Percentiles rank a stretch among this genome's conserved stretches.
phyloP scores from a whole-genome alignment of 2,329 filamentous ascomycete species.

The Cryphonectria japonica region DNA sequence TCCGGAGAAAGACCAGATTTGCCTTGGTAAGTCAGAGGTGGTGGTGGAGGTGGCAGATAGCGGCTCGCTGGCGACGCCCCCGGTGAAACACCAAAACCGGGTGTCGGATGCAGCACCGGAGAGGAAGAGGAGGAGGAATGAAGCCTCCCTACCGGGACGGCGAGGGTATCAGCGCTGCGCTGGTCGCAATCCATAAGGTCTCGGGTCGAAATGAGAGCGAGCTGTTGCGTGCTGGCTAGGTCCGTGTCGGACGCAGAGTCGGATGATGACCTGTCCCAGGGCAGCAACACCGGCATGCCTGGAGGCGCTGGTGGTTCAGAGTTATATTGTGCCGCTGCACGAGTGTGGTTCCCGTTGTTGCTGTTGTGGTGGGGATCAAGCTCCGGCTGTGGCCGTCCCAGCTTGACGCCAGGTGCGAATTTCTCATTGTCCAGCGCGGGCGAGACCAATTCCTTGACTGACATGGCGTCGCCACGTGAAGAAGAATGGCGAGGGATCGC shows the following conservation, averaged over 20 bases:
- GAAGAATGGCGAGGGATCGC: constrained; percentile 31
- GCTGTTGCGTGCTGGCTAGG: constrained; percentile 38
- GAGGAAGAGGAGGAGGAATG: constrained; percentile 41
- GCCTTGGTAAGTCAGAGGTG: constrained; percentile 39
- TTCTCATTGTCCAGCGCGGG: constrained; percentile 46
- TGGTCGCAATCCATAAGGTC: constrained; percentile 56
- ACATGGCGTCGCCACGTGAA: constrained; percentile 31
- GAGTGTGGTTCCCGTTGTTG: neutral
- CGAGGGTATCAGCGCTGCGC: constrained; percentile 44
- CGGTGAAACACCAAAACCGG: constrained; percentile 45
- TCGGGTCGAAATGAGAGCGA: constrained; percentile 57
- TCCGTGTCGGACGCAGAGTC: constrained; percentile 43
- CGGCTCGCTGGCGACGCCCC: constrained; percentile 38
- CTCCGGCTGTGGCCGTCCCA: constrained; percentile 41
- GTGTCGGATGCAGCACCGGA: constrained; percentile 33
- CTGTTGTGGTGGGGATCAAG: constrained; percentile 17
- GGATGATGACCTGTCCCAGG: constrained; percentile 44
- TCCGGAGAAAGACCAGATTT: constrained; percentile 29
- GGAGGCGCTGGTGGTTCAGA: constrained; percentile 16
- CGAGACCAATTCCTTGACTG: constrained; percentile 43
- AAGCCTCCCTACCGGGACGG: constrained; percentile 46
- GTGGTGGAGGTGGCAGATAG: constrained; percentile 37
- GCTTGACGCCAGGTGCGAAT: constrained; percentile 45
- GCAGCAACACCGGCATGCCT: constrained; percentile 33
- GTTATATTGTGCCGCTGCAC: constrained; percentile 24